phyloP scores from a whole-genome alignment of 2,329 filamentous ascomycete genomes.

The Cephalotrichum gorgonifer region DNA sequence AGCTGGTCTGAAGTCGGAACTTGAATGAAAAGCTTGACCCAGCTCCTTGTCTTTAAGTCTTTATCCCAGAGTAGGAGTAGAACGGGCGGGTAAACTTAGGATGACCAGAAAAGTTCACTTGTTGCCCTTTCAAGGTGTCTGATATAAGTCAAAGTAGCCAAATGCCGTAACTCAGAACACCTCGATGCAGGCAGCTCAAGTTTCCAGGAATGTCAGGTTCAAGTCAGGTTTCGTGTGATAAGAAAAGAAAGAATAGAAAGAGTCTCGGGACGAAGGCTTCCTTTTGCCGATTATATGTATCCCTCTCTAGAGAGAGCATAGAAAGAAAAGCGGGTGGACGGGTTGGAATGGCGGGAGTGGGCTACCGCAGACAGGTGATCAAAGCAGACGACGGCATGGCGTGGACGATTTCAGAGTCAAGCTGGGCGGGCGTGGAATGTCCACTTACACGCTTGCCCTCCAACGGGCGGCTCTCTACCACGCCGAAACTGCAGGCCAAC shows the following conservation, averaged over 20 bases:
- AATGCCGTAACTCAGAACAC: background rate
- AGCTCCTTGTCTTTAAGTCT: no score
- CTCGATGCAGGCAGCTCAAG: background rate
- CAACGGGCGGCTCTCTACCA: no score
- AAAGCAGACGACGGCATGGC: slow-evolving; percentile 3
- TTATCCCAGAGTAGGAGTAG: no score
- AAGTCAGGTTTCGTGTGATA: no score
- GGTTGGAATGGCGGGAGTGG: background rate
- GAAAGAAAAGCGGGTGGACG: background rate
- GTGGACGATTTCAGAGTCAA: background rate
- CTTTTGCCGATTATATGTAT: background rate
- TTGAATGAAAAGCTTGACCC: no score
- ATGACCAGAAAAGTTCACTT: background rate
- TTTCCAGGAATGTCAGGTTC: background rate
- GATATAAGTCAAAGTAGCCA: background rate
- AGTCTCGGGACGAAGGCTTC: background rate
- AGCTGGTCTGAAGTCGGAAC: no score
- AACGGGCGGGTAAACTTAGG: background rate
- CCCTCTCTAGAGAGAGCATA: background rate
- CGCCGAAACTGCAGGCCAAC: no score
- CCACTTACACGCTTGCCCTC: background rate
- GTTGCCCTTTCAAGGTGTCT: background rate
- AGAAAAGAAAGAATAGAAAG: background rate
- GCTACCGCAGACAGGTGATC: background rate
- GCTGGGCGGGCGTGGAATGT: background rate